Conservation (phyloP, 2,329 filamentous ascomycete genomes). For the Arthrobotrys iridis region DNA sequence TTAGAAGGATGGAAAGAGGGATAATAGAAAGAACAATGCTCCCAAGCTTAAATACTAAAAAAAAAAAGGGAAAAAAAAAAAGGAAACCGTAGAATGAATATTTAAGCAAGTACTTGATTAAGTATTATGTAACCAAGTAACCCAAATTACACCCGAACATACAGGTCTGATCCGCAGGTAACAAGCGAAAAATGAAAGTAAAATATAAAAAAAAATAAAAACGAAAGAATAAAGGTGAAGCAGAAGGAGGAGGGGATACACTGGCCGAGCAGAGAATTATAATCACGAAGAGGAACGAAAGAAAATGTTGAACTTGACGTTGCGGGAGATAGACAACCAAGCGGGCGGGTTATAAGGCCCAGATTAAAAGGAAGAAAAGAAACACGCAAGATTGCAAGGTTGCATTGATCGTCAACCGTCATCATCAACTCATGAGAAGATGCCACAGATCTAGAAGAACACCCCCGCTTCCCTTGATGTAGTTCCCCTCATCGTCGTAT, state of each 20-base stretch:
- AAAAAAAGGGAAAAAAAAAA: conserved; percentile 9
- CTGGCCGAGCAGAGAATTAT: too few relatives aligned
- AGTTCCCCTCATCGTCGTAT: conserved; percentile 50
- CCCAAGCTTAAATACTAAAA: neutral
- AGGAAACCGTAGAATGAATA: too few relatives aligned
- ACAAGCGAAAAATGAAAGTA: neutral
- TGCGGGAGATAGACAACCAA: too few relatives aligned
- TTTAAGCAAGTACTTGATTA: too few relatives aligned
- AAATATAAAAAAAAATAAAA: too few relatives aligned
- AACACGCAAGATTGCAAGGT: neutral
- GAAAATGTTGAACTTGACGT: too few relatives aligned
- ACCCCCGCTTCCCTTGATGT: conserved; percentile 45
- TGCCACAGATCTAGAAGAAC: conserved; percentile 44
- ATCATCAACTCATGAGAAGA: conserved; percentile 23
- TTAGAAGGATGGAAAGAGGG: neutral
- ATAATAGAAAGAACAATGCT: neutral
- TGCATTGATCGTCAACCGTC: neutral
- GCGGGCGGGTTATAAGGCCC: too few relatives aligned
- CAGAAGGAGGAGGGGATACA: too few relatives aligned
- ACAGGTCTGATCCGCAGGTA: too few relatives aligned
- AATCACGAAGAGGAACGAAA: too few relatives aligned
- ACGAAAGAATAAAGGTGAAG: neutral
- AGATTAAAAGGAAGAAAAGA: neutral
- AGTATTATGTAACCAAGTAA: too few relatives aligned
- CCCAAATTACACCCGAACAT: too few relatives aligned